Conservation (phyloP, 2,329 filamentous ascomycete genomes). For the Colletotrichum ledebouriae region DNA sequence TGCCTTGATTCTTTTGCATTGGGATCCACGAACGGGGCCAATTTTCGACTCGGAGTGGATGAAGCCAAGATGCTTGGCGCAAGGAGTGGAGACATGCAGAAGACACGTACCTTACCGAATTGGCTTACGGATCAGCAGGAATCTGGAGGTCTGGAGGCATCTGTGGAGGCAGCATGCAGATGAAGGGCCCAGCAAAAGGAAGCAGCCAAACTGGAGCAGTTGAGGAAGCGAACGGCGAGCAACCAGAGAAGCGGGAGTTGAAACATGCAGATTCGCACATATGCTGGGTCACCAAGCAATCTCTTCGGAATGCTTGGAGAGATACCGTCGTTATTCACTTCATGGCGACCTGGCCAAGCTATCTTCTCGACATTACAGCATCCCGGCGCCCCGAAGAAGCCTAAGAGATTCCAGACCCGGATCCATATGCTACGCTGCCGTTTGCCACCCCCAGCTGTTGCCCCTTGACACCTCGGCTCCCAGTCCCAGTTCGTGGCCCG, state of each 20-base stretch:
- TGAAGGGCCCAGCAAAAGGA: not conserved
- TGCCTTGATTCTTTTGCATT: not conserved
- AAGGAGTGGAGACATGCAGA: not conserved
- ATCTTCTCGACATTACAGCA: not conserved
- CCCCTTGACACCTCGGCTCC: conserved; percentile 1
- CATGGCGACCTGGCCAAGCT: too few species aligned
- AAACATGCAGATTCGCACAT: conserved; percentile 7
- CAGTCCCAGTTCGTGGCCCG: conserved; percentile 12
- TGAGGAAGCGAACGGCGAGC: too few species aligned
- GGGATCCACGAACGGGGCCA: not conserved
- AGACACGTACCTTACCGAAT: not conserved
- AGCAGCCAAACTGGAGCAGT: too few species aligned
- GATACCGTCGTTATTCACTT: too few species aligned
- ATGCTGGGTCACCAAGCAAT: conserved; percentile 10
- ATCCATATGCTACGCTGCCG: conserved; percentile 31
- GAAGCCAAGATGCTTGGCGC: not conserved
- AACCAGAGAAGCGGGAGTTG: not conserved
- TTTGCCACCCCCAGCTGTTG: conserved; percentile 7
- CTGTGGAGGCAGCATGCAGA: not conserved
- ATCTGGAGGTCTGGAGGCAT: not conserved
- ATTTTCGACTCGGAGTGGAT: conserved; percentile 4
- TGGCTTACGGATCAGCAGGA: not conserved
- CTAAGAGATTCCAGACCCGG: conserved; percentile 34
- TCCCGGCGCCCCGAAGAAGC: conserved; percentile 1
- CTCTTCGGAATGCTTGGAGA: not conserved